Conservation (phyloP, 768 basidiomycete species). For the Boletus edulis region DNA sequence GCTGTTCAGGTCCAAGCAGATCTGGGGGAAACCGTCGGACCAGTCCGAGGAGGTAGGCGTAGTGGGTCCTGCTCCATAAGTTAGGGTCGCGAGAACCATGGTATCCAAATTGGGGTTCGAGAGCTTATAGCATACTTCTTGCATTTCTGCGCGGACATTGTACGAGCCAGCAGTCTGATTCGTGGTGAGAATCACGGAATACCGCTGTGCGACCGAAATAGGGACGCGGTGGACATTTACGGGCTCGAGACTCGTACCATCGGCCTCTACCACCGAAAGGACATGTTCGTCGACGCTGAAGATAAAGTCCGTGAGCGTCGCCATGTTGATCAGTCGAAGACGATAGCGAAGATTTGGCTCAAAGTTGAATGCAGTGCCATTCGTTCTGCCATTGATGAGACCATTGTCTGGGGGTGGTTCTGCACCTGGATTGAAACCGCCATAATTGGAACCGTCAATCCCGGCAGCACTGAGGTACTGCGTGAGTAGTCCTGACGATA, state of each 20-base stretch:
- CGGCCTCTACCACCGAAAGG: conserved; percentile 47
- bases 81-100: conserved; percentile 29
- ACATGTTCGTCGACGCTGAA: conserved; percentile 47
- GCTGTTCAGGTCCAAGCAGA: conserved; percentile 27
- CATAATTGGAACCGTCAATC: conserved; percentile 28
- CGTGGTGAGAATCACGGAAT: conserved; percentile 45
- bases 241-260: conserved; percentile 43
- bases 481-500: conserved; percentile 29
- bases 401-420: conserved; percentile 40
- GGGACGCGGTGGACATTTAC: conserved; percentile 38
- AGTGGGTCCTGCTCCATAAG: conserved; percentile 25
- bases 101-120: conserved; percentile 26
- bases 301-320: conserved; percentile 43
- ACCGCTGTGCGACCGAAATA: conserved; percentile 48
- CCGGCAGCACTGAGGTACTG: conserved; percentile 30
- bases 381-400: conserved; percentile 33
- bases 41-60: conserved; percentile 27
- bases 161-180: conserved; percentile 37
- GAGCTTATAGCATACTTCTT: conserved; percentile 31
- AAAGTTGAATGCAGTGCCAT: conserved; percentile 28
- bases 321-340: conserved; percentile 47
- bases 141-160: conserved; percentile 38
- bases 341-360: conserved; percentile 40
- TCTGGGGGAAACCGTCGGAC: conserved; percentile 22
- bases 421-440: conserved; percentile 30